Conservation (phyloP, 371 early-diverging fungal genomes). For the Actinomucor elegans region DNA sequence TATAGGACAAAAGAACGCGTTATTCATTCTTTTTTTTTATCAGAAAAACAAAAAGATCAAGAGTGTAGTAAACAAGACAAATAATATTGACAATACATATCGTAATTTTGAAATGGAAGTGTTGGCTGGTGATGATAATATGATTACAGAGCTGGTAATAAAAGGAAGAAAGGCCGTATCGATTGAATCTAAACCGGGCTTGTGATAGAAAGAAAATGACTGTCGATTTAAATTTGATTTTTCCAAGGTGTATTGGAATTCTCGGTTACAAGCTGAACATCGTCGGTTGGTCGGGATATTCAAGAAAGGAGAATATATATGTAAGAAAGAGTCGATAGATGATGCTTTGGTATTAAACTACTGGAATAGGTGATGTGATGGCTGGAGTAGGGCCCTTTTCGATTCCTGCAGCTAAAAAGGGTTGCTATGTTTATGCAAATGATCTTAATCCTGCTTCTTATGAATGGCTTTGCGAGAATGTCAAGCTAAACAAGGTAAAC, state of each 20-base stretch:
- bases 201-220: constrained; percentile 79
- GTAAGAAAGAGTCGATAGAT: constrained; percentile 25
- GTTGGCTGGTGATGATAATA: constrained; percentile 84
- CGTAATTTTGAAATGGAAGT: constrained; percentile 97
- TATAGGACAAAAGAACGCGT: too few relatives aligned
- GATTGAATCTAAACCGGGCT: not conserved
- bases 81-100: constrained; percentile 92
- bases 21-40: not conserved
- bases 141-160: constrained; percentile 81
- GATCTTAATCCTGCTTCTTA: constrained; percentile 96
- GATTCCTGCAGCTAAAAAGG: constrained; percentile 90
- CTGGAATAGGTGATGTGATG: constrained; percentile 80
- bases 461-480: constrained; percentile 80
- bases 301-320: constrained; percentile 70
- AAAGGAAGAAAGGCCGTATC: not conserved
- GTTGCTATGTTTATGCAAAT: constrained; percentile 92
- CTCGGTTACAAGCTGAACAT: constrained; percentile 95
- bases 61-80: constrained; percentile 96
- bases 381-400: constrained; percentile 99
- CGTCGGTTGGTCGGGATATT: constrained; percentile 84
- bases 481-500: constrained; percentile 86
- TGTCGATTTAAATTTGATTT: constrained; percentile 95
- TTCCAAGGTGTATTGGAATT: constrained; percentile 99
- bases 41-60: constrained; percentile 86
- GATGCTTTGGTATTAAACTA: constrained; percentile 11